These are phyloP conservation scores for Colletotrichum godetiae DNA, from an alignment of 2,329 filamentous ascomycete genomes.

Conservation along the genomic window DNA sequence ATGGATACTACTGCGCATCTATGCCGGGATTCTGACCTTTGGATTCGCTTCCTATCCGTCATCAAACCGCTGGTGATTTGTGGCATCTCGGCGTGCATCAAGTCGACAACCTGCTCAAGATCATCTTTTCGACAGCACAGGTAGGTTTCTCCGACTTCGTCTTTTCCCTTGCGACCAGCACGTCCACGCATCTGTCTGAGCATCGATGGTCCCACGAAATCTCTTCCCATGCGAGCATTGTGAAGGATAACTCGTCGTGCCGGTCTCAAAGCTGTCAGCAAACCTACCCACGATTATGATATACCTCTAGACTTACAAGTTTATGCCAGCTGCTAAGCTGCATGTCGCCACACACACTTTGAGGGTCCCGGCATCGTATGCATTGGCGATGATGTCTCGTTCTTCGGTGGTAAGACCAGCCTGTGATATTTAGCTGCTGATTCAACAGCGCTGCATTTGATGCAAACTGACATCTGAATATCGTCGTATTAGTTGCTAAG, in stretches of 20 bases:
- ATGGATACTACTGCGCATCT: neutral
- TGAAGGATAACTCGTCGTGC: constrained; percentile 81
- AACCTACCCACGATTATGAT: neutral
- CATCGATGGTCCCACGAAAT: constrained; percentile 82
- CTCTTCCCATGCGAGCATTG: constrained; percentile 79
- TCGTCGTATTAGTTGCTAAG: neutral
- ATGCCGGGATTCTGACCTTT: constrained; percentile 58
- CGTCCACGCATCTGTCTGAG: constrained; percentile 84
- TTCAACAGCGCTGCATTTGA: neutral
- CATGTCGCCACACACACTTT: constrained; percentile 82
- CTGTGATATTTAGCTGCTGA: constrained; percentile 47
- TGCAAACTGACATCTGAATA: constrained; percentile 49
- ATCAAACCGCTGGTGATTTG: constrained; percentile 75
- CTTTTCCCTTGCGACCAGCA: constrained; percentile 82
- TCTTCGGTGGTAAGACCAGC: constrained; percentile 81
- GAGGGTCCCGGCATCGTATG: constrained; percentile 75
- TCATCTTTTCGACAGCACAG: constrained; percentile 78
- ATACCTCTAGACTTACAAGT: constrained; percentile 58
- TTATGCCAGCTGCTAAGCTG: constrained; percentile 85
- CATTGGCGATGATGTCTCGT: constrained; percentile 75
- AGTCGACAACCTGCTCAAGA: constrained; percentile 74
- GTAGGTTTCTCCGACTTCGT: constrained; percentile 81
- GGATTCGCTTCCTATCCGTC: constrained; percentile 75
- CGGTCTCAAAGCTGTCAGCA: constrained; percentile 49
- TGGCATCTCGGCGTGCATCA: constrained; percentile 80